phyloP scores from a whole-genome alignment of 2,329 filamentous ascomycete species.

The Emmonsiellopsis sp. region DNA sequence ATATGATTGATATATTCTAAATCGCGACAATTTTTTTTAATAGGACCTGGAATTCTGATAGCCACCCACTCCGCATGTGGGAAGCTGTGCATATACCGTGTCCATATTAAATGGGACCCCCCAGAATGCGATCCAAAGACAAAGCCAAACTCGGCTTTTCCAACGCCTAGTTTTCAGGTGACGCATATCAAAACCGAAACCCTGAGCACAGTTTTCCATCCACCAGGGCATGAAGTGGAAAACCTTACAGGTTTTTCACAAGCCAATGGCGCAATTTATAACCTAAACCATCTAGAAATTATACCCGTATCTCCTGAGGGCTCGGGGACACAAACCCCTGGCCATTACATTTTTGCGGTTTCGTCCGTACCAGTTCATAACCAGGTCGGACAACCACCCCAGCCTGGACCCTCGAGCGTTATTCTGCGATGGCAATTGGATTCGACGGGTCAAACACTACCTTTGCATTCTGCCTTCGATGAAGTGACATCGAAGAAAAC shows the following conservation, averaged over 20 bases:
- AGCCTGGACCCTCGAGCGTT: conserved; percentile 56
- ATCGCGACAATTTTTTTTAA: not conserved
- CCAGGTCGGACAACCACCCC: conserved; percentile 44
- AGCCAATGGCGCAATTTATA: conserved; percentile 36
- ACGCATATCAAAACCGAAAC: conserved; percentile 29
- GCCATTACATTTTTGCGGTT: conserved; percentile 60
- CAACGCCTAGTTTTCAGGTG: conserved; percentile 29
- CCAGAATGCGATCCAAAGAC: conserved; percentile 43
- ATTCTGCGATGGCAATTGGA: conserved; percentile 75
- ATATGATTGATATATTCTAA: conserved; percentile 1
- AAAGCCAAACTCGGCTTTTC: conserved; percentile 19
- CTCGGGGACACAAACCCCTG: conserved; percentile 42
- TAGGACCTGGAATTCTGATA: conserved; percentile 26
- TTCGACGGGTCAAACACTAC: conserved; percentile 53
- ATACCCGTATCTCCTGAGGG: conserved; percentile 57
- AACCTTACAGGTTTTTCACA: conserved; percentile 17
- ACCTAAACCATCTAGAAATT: conserved; percentile 67
- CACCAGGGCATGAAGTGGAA: conserved; percentile 16
- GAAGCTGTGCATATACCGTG: conserved; percentile 64
- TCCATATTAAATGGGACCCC: conserved; percentile 65
- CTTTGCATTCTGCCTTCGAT: conserved; percentile 61
- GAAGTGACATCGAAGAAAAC: conserved; percentile 61
- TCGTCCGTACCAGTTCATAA: conserved; percentile 54
- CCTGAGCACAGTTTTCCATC: conserved; percentile 23
- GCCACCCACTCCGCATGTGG: conserved; percentile 47